Conservation (phyloP, 2,329 filamentous ascomycete species). For the Ophiobolus disseminans region DNA sequence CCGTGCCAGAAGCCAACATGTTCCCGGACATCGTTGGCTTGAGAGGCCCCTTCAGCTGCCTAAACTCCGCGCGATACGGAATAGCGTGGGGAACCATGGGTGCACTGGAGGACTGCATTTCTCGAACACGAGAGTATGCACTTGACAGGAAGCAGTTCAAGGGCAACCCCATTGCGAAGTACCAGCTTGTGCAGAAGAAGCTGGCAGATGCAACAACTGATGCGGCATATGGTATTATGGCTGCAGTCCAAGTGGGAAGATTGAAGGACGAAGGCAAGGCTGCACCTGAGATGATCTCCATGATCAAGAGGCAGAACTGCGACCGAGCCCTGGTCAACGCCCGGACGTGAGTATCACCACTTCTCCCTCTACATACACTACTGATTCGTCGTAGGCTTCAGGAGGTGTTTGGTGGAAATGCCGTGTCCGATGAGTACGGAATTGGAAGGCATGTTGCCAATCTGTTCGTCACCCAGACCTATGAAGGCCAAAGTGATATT, state of each 20-base stretch:
- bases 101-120: conserved; percentile 89
- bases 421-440: conserved; percentile 95
- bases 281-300: conserved; percentile 92
- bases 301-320: conserved; percentile 98
- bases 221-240: conserved; percentile 87
- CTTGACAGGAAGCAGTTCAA: conserved; percentile 96
- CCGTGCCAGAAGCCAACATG: conserved; percentile 91
- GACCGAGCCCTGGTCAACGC: conserved; percentile 84
- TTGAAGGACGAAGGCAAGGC: conserved; percentile 90
- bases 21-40: conserved; percentile 89
- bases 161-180: conserved; percentile 90
- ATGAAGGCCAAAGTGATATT: conserved; percentile 98
- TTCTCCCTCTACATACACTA: not conserved
- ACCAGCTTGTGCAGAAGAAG: conserved; percentile 98
- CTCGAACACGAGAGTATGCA: conserved; percentile 82
- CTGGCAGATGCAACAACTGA: conserved; percentile 91
- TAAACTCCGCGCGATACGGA: conserved; percentile 92
- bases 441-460: conserved; percentile 96
- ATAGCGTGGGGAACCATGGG: conserved; percentile 95
- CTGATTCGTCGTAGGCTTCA: conserved; percentile 66
- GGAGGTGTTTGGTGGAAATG: conserved; percentile 96
- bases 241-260: conserved; percentile 86
- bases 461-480: conserved; percentile 95
- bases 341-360: conserved; percentile 59
- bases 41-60: conserved; percentile 86